Percentiles rank a stretch among this genome's conserved stretches.
Conservation (phyloP, 2,329 filamentous ascomycete genomes). For the Periconia digitata region DNA sequence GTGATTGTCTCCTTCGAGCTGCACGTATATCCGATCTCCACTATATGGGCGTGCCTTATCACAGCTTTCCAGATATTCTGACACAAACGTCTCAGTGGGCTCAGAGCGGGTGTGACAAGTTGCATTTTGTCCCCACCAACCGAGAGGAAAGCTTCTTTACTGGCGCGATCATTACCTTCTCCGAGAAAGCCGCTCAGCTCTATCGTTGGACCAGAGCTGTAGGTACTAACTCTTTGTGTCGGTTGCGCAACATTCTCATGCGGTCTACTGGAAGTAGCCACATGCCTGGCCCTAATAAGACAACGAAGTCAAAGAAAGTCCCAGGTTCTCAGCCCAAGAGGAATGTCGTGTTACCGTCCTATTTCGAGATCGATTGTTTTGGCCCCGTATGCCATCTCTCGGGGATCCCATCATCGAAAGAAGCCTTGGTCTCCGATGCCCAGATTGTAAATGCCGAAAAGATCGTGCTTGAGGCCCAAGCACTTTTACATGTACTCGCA, state of each 20-base stretch:
- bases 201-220: neutral
- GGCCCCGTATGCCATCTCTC: neutral
- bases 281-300: neutral
- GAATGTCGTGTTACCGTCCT: neutral
- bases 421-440: neutral
- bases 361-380: neutral
- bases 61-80: slow-evolving; percentile 15
- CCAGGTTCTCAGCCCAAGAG: neutral
- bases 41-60: slow-evolving; percentile 13
- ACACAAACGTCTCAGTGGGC: slow-evolving; percentile 24
- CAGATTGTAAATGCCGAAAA: neutral
- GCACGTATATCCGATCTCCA: slow-evolving; percentile 13
- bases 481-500: neutral
- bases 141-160: neutral
- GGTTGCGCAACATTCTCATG: neutral
- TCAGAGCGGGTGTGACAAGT: slow-evolving; percentile 20
- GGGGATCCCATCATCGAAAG: neutral
- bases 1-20: slow-evolving; percentile 28
- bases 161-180: neutral
- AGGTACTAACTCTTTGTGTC: neutral
- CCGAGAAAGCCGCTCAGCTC: neutral
- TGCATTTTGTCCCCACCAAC: slow-evolving; percentile 20
- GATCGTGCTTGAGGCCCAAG: neutral
- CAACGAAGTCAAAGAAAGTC: neutral
- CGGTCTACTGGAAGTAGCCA: neutral